Base-by-base conservation (phyloP, 768 basidiomycete genomes). In the Suillus subluteus region DNA sequence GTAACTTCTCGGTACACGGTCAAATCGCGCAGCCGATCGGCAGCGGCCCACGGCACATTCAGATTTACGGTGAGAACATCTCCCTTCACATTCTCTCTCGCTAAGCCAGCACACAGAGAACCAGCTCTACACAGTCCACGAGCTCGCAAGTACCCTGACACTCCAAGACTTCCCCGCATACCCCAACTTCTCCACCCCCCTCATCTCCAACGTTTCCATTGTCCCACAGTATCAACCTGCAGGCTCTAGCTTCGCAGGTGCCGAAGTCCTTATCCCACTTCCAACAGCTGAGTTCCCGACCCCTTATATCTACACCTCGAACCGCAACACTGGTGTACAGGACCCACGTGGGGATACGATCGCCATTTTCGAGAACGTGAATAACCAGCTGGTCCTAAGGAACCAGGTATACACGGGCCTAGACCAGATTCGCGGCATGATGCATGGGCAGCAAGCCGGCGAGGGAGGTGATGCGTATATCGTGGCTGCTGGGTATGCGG, bases 341-440 rank as follows among this genome's bases (percentile, higher is more conserved):
- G 86, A 86, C 64, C 74, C 84, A 30, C 81, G 82, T 9, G 87
- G 88, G 8, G 90, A 91, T 74, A 80, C 88, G 0, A 88, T 91
- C 59, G 88, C 86, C 6, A 86, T 91, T 58, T 88, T 87, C 70
- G 80, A 85, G 67, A 80, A 81, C 50, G 73, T 86, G 44, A 38
- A 77, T 70, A 71, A 74, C 40, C 56, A 66, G 40, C 73, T 88
- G 48, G 73, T 76, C 40, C 77, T 87, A 52, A 71, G 87, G 44
- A 78, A 78, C 15, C 86, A 89, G 65, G 84, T 89, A 23, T 89
- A 82, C 77, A 90, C 88, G 0, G 87, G 88, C 13, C 75, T 90
- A 62, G 79, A 87, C 69, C 86, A 90, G 73, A 82, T 91, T 41
- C 79, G 89, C 38, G 90, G 88, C 5, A 90, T 91, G 88, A 82